Evolutionary conservation across 345 rosid genomes (phyloP).

Genomic region (Leavenworthia alabamica): DNA sequence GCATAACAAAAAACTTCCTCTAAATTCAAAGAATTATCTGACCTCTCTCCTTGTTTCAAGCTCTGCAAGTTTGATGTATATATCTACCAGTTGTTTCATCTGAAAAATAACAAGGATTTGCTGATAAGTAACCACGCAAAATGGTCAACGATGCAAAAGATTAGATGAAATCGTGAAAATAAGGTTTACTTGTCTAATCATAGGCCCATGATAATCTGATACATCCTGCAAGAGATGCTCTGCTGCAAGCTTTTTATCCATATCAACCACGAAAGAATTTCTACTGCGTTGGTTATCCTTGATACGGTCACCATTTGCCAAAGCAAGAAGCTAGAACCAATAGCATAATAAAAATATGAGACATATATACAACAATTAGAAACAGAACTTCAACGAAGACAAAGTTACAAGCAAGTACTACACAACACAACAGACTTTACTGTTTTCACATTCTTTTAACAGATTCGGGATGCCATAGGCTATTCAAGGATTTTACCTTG

Average conservation of each 20-base stretch:
- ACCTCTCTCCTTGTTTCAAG: slow-evolving; percentile 97
- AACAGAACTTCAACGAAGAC: not conserved
- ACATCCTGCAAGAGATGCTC: slow-evolving; percentile 72
- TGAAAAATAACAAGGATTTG: slow-evolving; percentile 19
- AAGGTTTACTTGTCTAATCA: slow-evolving; percentile 60
- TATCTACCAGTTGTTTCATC: slow-evolving; percentile 96
- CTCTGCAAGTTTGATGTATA: slow-evolving; percentile 93
- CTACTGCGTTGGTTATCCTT: slow-evolving; percentile 88
- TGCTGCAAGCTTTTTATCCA: slow-evolving; percentile 85
- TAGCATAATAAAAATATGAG: slow-evolving; percentile 5
- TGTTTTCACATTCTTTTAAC: slow-evolving; percentile 3
- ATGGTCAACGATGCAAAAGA: slow-evolving; percentile 9
- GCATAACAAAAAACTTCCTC: slow-evolving; percentile 1
- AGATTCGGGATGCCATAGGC: slow-evolving; percentile 12
- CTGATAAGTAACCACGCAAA: not conserved
- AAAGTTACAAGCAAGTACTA: not conserved
- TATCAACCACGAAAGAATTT: slow-evolving; percentile 85
- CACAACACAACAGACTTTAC: slow-evolving; percentile 3
- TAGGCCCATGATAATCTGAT: slow-evolving; percentile 59
- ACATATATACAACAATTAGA: slow-evolving; percentile 7
- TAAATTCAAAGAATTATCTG: slow-evolving; percentile 14
- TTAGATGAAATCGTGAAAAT: slow-evolving; percentile 4
- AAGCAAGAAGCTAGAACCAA: slow-evolving; percentile 69
- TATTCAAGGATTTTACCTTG: not conserved
- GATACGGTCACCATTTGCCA: slow-evolving; percentile 95